These are phyloP conservation scores for Rhododendron griersonianum DNA, from an alignment of 148 eudicot genomes.

Conservation along the genomic window DNA sequence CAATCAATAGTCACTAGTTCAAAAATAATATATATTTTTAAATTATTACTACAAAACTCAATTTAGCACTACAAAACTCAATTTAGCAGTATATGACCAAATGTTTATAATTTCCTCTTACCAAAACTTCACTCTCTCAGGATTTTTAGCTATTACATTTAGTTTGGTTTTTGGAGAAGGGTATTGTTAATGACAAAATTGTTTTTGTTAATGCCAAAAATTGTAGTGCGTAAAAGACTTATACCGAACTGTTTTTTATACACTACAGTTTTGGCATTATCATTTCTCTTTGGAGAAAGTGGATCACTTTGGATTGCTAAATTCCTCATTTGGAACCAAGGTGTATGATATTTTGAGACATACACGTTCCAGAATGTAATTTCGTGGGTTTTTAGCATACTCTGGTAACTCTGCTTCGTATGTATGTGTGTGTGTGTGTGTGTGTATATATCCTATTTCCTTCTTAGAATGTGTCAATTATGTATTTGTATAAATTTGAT, in stretches of 20 bases:
- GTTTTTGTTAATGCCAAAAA: too few species aligned
- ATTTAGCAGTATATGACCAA: neutral
- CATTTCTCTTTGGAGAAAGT: too few species aligned
- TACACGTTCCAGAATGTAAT: neutral
- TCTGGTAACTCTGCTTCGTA: neutral
- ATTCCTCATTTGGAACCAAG: neutral
- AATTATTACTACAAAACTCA: neutral
- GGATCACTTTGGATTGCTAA: neutral
- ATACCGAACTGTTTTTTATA: too few species aligned
- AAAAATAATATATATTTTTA: too few species aligned
- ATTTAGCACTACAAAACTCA: neutral
- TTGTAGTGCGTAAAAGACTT: too few species aligned
- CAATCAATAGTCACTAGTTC: neutral
- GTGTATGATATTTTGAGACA: neutral
- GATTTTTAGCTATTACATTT: neutral
- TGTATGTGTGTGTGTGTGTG: too few species aligned
- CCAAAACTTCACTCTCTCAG: neutral
- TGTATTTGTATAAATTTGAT: neutral
- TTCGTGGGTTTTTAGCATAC: neutral
- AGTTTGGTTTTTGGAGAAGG: neutral
- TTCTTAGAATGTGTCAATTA: neutral
- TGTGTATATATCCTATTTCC: neutral
- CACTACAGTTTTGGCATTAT: too few species aligned
- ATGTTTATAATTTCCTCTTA: neutral
- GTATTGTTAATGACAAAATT: too few species aligned